Base-by-base conservation (phyloP, 108 stramenopile species). In the Cyclotella choctawhatcheeana region DNA sequence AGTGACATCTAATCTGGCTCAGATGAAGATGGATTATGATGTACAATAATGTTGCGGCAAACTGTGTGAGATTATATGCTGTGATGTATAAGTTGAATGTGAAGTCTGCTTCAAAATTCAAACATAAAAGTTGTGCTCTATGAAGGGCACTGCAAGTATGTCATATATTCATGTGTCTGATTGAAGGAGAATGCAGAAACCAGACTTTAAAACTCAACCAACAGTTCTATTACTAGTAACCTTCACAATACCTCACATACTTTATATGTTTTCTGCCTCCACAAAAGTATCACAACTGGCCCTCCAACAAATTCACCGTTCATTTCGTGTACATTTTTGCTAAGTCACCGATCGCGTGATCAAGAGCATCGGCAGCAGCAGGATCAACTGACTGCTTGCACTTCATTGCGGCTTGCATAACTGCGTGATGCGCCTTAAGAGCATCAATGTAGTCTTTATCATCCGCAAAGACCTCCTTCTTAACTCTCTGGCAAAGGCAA, bases 381-480 rank as follows among this genome's bases (percentile, higher is more conserved):
- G 75, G 64, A 69, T 88, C 87, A 62, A 93, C 85, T 50, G 77
- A 74, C 60, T 93, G 91, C 76, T 89, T 92, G 58, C 79, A 77
- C 63, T 86, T 86, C 91, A 93, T 93, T n/a, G 88, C 88, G 16
- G 82, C 75, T 45, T 89, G 87, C 89, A 93, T 88, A 5, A 89
- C 84, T 5, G 77, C 79, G 64, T 93, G 91, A 58, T 93, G 91
- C 2, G 85, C 78, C 76, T 87, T 85, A 26, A 93, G 70, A 2
- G 89, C 91, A 54, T 93, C 83, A 14, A 87, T 61, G 67, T 88
- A 90, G 35, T 93, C 89, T 16, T 62, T 59, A 17, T 88, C 87
- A 43, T 69, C 73, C 27, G 50, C 61, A 67, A 93, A 93, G 16
- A 85, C 73, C 24, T 76, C 77, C 73, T 81, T 85, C 64, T 93